Conservation (phyloP, 768 basidiomycete species). For the Leccinum variicolor region DNA sequence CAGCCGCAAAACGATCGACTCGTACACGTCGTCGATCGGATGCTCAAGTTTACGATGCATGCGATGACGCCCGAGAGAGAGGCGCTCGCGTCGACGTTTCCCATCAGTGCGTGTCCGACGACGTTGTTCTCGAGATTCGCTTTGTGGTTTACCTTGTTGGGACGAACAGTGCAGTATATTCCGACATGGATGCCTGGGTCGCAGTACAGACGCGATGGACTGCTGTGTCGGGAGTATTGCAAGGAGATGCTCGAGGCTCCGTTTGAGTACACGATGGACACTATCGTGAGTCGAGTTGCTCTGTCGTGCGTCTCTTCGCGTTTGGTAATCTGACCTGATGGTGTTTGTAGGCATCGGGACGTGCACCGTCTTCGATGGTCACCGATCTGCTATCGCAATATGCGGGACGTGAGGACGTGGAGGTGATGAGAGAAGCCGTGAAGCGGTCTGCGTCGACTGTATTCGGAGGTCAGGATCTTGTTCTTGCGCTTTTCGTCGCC, state of each 20-base stretch:
- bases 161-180: conserved; percentile 4
- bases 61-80: conserved; percentile 3
- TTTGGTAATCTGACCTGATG: not conserved
- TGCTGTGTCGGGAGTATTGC: conserved; percentile 8
- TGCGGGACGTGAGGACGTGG: not conserved
- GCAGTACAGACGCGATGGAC: not conserved
- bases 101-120: not conserved
- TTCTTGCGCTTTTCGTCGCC: no score
- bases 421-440: not conserved
- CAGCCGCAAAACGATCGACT: not conserved
- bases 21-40: not conserved
- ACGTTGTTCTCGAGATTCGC: not conserved
- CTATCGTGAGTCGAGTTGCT: not conserved
- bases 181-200: conserved; percentile 8
- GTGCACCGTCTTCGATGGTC: conserved; percentile 1
- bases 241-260: conserved; percentile 17
- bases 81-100: not conserved
- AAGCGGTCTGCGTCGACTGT: not conserved
- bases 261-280: not conserved
- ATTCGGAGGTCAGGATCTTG: conserved; percentile 1
- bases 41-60: not conserved
- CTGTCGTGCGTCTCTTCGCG: not conserved
- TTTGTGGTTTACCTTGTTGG: no score
- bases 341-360: not conserved
- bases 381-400: not conserved